phyloP scores from a whole-genome alignment of 257 asterid species.

The Cinchona pubescens region DNA sequence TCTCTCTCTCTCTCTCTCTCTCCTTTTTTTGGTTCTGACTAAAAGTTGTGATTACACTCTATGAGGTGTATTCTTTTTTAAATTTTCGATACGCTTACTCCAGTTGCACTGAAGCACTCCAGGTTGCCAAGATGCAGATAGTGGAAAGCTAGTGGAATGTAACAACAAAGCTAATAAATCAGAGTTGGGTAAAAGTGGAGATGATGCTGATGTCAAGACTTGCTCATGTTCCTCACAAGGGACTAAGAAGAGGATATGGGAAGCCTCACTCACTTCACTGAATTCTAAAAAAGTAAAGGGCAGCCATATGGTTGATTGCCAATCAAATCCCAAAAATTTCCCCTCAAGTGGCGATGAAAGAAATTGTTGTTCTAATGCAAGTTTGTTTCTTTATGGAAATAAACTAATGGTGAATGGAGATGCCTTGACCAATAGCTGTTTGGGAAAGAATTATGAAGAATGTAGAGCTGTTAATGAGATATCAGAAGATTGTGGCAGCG shows the following conservation, averaged over 20 bases:
- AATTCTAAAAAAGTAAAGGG: conserved; percentile 89
- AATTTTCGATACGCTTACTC: not conserved
- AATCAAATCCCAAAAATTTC: conserved; percentile 37
- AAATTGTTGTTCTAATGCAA: conserved; percentile 26
- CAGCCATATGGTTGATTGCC: conserved; percentile 42
- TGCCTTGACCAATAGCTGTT: conserved; percentile 25
- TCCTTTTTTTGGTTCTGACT: not conserved
- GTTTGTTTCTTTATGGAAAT: conserved; percentile 26
- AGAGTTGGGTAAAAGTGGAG: conserved; percentile 29
- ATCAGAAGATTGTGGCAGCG: conserved; percentile 29
- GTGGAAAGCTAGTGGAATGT: conserved; percentile 13
- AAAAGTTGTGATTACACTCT: not conserved
- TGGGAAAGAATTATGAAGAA: conserved; percentile 32
- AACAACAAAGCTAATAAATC: conserved; percentile 25
- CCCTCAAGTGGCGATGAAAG: conserved; percentile 33
- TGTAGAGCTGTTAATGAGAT: conserved; percentile 28
- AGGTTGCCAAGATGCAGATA: conserved; percentile 37
- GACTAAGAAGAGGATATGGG: conserved; percentile 74
- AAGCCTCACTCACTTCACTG: conserved; percentile 70
- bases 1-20: not conserved
- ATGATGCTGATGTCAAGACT: conserved; percentile 26
- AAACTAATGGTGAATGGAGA: conserved; percentile 24
- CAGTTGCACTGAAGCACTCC: conserved; percentile 7
- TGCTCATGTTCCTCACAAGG: conserved; percentile 48
- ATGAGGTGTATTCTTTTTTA: not conserved